A percentile compares a stretch with the other conserved stretches of the same genome.
These are phyloP conservation scores for Rhynchospora breviuscula DNA, from an alignment of 176 grass and related monocot species.

Conservation along the genomic window DNA sequence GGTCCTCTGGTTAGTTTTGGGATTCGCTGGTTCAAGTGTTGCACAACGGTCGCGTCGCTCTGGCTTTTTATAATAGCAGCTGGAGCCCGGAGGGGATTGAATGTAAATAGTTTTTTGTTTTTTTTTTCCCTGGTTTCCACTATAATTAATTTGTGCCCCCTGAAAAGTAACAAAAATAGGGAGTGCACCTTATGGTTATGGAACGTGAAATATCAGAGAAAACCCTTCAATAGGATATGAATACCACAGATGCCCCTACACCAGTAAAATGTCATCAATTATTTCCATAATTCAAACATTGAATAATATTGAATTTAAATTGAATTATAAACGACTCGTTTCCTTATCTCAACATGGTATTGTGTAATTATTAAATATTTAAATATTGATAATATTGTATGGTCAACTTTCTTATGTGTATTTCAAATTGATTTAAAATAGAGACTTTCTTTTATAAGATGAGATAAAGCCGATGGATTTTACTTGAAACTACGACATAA, in stretches of 20 bases:
- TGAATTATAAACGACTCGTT: background rate
- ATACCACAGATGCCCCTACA: background rate
- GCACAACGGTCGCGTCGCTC: background rate
- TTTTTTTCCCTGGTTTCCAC: background rate
- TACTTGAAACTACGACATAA: background rate
- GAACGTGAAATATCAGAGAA: background rate
- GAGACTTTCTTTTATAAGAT: background rate
- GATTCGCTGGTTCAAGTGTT: constrained; percentile 7
- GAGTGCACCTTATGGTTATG: background rate
- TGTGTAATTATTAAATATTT: background rate
- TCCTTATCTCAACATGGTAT: background rate
- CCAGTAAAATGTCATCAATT: background rate
- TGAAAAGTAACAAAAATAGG: background rate
- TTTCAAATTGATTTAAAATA: background rate
- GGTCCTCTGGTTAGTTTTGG: background rate
- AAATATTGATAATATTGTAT: background rate
- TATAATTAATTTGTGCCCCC: background rate
- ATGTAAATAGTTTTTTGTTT: background rate
- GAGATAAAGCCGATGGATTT: background rate
- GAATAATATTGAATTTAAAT: background rate
- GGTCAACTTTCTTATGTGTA: background rate
- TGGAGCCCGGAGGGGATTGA: background rate
- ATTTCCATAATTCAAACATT: background rate
- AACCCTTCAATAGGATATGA: background rate
- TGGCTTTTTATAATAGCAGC: constrained; percentile 13